Evolutionary conservation across 2,329 filamentous ascomycete species (phyloP), one percentile per base, ranked within the genome.

Genomic region (Fusarium illudens): DNA sequence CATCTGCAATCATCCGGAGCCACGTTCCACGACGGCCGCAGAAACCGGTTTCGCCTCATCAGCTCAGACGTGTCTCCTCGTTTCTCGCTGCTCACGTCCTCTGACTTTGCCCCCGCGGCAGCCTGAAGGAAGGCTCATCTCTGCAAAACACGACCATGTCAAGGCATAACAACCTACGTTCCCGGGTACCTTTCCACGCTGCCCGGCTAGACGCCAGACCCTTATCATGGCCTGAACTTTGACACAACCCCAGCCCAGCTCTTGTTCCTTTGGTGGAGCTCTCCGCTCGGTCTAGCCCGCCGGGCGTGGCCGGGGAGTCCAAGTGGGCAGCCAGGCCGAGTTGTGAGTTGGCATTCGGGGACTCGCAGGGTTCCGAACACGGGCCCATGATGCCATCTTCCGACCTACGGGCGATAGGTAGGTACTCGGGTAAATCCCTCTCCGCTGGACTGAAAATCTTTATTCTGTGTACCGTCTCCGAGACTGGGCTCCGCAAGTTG

Each of bases 281-380:
- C 68, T 64, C 71, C 62, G 57, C 50, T 67, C 69, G 67, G 71
- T 66, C 62, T 62, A 72, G 67, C 69, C 62, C 65, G 60, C 33
- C 46, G 60, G 60, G 57, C 65, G 61, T 70, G 61, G 64, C 55
- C 62, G 58, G 63, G 58, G 62, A 55, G 58, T 51, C 53, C 51
- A 39, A 59, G 46, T 56, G 48, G 51, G 49, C 39, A 48, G 48
- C 53, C 49, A 44, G 51, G 25, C 49, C 51, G 54, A 60, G 30
- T 58, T 61, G 30, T 71, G 63, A 71, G 70, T 55, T 71, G 65
- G 71, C 67, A 73, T 60, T 52, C 55, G 22, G 53, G 54, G 44
- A 59, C 64, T 30, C 39, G 49, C 55, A 51, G 37, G 48, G 64
- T 54, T 64, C 50, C 27, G 46, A 51, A 36, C 27, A 56, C 51